Evolutionary conservation across 495 filamentous ascomycete genomes (phyloP).

Genomic region (Neurospora discreta): DNA sequence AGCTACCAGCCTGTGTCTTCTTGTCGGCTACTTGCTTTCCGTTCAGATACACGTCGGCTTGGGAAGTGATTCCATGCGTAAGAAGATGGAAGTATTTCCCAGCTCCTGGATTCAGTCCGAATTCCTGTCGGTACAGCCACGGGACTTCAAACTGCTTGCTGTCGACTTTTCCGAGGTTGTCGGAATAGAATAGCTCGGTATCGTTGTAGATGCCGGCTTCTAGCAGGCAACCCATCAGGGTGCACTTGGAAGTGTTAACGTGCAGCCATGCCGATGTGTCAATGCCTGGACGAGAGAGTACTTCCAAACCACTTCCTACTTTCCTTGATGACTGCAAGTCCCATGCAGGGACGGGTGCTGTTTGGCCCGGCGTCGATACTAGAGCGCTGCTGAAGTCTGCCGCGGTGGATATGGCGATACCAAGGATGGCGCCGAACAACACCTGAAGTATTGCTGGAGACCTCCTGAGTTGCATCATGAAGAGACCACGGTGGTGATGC

Average conservation of each 20-base stretch:
- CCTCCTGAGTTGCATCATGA: neutral
- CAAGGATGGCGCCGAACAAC: neutral
- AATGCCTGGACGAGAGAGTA: constrained; percentile 34
- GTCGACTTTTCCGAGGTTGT: constrained; percentile 38
- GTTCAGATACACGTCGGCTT: constrained; percentile 51
- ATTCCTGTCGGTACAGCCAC: constrained; percentile 53
- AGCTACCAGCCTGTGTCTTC: constrained; percentile 43
- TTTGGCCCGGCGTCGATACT: constrained; percentile 21
- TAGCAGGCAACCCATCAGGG: constrained; percentile 49
- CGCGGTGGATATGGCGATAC: neutral
- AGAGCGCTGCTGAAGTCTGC: neutral
- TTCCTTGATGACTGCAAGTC: constrained; percentile 39
- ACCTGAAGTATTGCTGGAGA: neutral
- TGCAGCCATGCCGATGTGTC: constrained; percentile 45
- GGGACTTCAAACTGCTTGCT: constrained; percentile 39
- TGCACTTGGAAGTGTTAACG: constrained; percentile 35
- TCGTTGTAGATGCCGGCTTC: constrained; percentile 44
- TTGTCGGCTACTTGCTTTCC: constrained; percentile 40
- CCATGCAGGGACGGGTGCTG: constrained; percentile 42
- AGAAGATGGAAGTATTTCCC: constrained; percentile 41
- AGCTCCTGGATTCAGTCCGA: constrained; percentile 25
- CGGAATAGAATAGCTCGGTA: constrained; percentile 44
- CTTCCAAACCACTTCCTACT: constrained; percentile 23
- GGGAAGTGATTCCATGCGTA: constrained; percentile 50
- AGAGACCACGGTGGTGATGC: neutral